Evolutionary conservation across 495 filamentous ascomycete species (phyloP).

Genomic region (Neurospora tetraspora): DNA sequence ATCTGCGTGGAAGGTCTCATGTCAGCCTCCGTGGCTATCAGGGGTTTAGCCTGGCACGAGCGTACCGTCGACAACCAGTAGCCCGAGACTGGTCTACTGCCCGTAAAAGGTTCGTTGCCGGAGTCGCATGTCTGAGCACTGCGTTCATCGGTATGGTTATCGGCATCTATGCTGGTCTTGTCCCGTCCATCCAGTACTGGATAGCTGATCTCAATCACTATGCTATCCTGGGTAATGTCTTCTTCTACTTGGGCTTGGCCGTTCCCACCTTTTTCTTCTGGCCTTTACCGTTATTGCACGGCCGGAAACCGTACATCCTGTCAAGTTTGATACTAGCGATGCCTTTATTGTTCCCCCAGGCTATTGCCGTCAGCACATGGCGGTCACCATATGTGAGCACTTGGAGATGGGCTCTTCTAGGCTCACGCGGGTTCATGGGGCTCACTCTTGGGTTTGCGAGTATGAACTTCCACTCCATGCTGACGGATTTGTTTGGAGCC

Average conservation of each 20-base stretch:
- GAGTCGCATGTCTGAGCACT: slow-evolving; percentile 60
- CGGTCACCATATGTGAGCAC: slow-evolving; percentile 46
- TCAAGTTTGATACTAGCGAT: slow-evolving; percentile 53
- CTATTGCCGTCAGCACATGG: slow-evolving; percentile 43
- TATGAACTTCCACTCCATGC: slow-evolving; percentile 60
- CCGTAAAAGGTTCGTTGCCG: slow-evolving; percentile 56
- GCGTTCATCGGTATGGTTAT: slow-evolving; percentile 56
- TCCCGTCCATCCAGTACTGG: slow-evolving; percentile 64
- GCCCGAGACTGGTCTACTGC: slow-evolving; percentile 55
- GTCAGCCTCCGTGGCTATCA: slow-evolving; percentile 34
- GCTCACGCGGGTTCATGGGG: slow-evolving; percentile 53
- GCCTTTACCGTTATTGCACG: slow-evolving; percentile 68
- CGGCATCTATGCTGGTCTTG: slow-evolving; percentile 66
- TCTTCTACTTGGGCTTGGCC: slow-evolving; percentile 57
- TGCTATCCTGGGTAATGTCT: slow-evolving; percentile 61
- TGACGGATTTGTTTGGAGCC: slow-evolving; percentile 66
- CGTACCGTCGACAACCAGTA: slow-evolving; percentile 42
- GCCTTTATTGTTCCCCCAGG: slow-evolving; percentile 67
- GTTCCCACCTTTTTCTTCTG: slow-evolving; percentile 59
- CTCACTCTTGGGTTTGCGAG: slow-evolving; percentile 62
- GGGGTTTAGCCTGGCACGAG: slow-evolving; percentile 43
- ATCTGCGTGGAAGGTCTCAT: slow-evolving; percentile 28
- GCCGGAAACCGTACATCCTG: slow-evolving; percentile 64
- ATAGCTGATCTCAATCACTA: slow-evolving; percentile 55
- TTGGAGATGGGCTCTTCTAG: slow-evolving; percentile 50